Evolutionary conservation across 78 protist genomes (phyloP).

Genomic region (Creolimax fragrantissima): DNA sequence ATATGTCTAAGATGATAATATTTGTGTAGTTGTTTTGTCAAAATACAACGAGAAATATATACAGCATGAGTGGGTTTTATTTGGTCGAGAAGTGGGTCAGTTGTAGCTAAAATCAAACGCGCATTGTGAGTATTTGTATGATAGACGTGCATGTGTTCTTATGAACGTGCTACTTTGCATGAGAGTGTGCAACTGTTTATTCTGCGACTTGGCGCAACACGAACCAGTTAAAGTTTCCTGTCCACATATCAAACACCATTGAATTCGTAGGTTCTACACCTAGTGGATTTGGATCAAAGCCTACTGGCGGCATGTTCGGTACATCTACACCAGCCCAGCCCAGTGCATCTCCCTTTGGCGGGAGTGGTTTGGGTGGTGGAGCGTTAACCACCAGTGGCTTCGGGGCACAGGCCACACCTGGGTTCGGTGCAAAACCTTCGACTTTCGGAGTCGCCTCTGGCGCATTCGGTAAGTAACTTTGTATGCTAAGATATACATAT

Average conservation of each 20-base stretch:
- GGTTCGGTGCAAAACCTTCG: background rate
- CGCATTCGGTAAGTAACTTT: background rate
- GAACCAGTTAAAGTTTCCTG: background rate
- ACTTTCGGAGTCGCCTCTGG: background rate
- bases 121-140: too few species aligned
- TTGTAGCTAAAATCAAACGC: too few species aligned
- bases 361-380: background rate
- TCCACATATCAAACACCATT: background rate
- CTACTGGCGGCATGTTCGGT: too few species aligned
- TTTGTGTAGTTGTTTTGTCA: too few species aligned
- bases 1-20: background rate
- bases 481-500: background rate
- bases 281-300: too few species aligned
- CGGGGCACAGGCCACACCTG: background rate
- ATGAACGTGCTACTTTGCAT: background rate
- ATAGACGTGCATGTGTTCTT: background rate
- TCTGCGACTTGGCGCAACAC: background rate
- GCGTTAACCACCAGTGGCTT: background rate
- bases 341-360: background rate
- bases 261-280: too few species aligned
- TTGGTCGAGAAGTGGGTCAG: too few species aligned
- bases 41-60: too few species aligned
- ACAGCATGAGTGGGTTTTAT: too few species aligned
- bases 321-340: background rate
- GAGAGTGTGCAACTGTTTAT: background rate